A percentile compares a stretch with the other conserved stretches of the same genome.
Conservation (phyloP, 169 alveolate species). For the Perkinsus marinus region DNA sequence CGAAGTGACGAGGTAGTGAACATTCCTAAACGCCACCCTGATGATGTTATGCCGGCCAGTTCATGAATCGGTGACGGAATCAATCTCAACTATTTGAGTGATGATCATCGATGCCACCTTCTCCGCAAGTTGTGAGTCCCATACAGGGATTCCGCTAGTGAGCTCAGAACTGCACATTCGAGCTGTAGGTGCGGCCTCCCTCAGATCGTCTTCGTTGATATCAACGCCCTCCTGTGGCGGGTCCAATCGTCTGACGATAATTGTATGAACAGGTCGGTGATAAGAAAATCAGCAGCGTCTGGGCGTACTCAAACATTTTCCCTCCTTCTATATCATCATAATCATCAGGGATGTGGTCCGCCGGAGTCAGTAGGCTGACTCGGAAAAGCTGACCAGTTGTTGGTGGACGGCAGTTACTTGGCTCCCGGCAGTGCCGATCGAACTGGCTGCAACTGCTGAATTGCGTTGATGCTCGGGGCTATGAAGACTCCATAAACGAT, state of each 20-base stretch:
- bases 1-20: too few relatives aligned
- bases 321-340: neutral
- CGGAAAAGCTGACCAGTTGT: too few relatives aligned
- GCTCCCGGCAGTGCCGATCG: too few relatives aligned
- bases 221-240: neutral
- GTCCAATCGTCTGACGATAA: neutral
- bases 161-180: too few relatives aligned
- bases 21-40: too few relatives aligned
- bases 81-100: too few relatives aligned
- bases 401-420: too few relatives aligned
- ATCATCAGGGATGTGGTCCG: neutral
- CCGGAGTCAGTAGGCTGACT: neutral
- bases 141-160: neutral
- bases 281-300: neutral
- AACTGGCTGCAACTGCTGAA: neutral
- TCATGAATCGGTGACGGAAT: too few relatives aligned
- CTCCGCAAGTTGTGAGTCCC: neutral
- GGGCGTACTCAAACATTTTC: neutral
- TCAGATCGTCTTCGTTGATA: neutral
- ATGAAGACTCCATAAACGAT: neutral
- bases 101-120: too few relatives aligned
- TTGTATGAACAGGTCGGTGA: neutral
- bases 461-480: neutral
- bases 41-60: too few relatives aligned
- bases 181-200: neutral